These are phyloP conservation scores for Aureobasidium sp. DNA, from an alignment of 2,329 filamentous ascomycete genomes.

Conservation along the genomic window DNA sequence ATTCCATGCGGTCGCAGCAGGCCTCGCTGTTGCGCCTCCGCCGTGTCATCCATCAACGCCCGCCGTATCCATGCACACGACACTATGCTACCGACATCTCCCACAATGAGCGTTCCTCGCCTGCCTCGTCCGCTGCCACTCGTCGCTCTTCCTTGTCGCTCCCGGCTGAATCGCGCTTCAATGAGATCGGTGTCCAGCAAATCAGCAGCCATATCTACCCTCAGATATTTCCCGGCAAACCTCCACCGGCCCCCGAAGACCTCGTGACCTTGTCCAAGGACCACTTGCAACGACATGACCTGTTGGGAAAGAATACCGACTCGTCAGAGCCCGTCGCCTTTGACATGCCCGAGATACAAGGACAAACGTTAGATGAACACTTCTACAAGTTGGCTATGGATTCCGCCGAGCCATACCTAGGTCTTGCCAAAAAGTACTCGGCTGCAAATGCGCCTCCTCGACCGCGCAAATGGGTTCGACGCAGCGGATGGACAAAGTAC, in stretches of 20 bases:
- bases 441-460: slow-evolving; percentile 48
- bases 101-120: slow-evolving; percentile 5
- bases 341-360: slow-evolving; percentile 72
- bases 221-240: slow-evolving; percentile 65
- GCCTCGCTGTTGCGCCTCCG: slow-evolving; percentile 27
- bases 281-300: slow-evolving; percentile 75
- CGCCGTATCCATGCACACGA: slow-evolving; percentile 19
- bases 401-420: slow-evolving; percentile 75
- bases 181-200: slow-evolving; percentile 91
- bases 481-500: slow-evolving; percentile 94
- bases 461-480: slow-evolving; percentile 64
- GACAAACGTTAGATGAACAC: slow-evolving; percentile 80
- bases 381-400: slow-evolving; percentile 83
- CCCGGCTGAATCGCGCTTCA: slow-evolving; percentile 60
- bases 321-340: slow-evolving; percentile 67
- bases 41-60: background rate
- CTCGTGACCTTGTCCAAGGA: slow-evolving; percentile 73
- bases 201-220: slow-evolving; percentile 73
- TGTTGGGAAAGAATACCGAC: slow-evolving; percentile 85
- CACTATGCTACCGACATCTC: slow-evolving; percentile 19
- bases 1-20: slow-evolving; percentile 28
- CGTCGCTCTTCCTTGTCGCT: slow-evolving; percentile 26
- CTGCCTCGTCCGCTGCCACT: background rate
- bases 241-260: slow-evolving; percentile 45
- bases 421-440: slow-evolving; percentile 66